A percentile compares a stretch with the other conserved stretches of the same genome.
These are phyloP conservation scores for Coniella vitis DNA, from an alignment of 2,329 filamentous ascomycete genomes.

Conservation along the genomic window DNA sequence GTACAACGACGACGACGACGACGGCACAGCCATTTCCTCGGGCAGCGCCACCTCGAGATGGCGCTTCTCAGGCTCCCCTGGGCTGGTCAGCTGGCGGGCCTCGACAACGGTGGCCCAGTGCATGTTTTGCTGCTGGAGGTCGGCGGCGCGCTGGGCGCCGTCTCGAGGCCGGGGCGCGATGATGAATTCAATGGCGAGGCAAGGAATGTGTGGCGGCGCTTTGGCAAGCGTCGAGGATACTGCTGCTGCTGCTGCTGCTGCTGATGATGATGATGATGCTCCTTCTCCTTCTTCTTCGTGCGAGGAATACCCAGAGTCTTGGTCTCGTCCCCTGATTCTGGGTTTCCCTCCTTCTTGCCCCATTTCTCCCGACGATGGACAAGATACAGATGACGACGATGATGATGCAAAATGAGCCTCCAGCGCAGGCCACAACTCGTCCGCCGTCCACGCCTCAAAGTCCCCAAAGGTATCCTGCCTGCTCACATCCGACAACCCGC, in stretches of 20 bases:
- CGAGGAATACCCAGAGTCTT: too few relatives aligned
- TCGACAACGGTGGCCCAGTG: conserved; percentile 53
- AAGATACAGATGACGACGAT: conserved; percentile 3
- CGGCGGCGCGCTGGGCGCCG: conserved; percentile 36
- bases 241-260: not conserved
- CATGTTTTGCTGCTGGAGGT: conserved; percentile 53
- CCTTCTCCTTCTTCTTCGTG: too few relatives aligned
- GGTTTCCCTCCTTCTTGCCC: too few relatives aligned
- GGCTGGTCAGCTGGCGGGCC: conserved; percentile 38
- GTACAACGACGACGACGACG: too few relatives aligned
- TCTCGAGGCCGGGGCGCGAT: too few relatives aligned
- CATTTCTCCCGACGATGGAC: too few relatives aligned
- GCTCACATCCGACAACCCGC: conserved; percentile 47
- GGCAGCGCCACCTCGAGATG: conserved; percentile 64
- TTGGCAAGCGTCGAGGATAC: too few relatives aligned
- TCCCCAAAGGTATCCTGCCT: conserved; percentile 60
- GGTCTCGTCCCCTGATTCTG: too few relatives aligned
- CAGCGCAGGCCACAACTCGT: conserved; percentile 43
- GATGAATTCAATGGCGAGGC: too few relatives aligned
- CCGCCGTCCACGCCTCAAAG: conserved; percentile 62
- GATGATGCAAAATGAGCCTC: conserved; percentile 16
- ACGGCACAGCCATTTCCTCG: conserved; percentile 48
- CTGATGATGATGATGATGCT: not conserved
- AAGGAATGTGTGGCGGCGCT: too few relatives aligned
- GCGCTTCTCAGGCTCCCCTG: conserved; percentile 39